phyloP scores from a whole-genome alignment of 2,329 filamentous ascomycete genomes.

The Xylariomycetidae sp. region DNA sequence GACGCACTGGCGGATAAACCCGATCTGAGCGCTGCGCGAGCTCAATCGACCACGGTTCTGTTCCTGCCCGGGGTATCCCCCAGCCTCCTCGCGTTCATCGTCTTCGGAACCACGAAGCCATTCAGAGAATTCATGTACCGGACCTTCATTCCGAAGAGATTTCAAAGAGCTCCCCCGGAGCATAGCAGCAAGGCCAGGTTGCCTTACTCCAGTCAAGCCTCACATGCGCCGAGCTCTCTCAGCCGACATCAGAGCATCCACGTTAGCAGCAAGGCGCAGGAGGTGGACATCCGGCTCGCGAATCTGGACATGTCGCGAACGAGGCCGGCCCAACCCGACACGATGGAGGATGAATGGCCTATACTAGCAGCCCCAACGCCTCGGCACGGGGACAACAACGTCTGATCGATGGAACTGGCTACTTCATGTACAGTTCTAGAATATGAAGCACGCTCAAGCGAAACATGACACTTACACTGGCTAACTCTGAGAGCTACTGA shows the following conservation, averaged over 20 bases:
- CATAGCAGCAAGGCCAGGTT: no score
- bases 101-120: constrained; percentile 36
- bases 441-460: no score
- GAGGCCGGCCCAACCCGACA: not conserved
- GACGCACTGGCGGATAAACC: constrained; percentile 23
- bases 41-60: constrained; percentile 26
- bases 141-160: constrained; percentile 14
- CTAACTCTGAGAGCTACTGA: no score
- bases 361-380: no score
- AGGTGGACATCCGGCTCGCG: not conserved
- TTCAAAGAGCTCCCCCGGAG: constrained; percentile 4
- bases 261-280: not conserved
- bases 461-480: no score
- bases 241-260: not conserved
- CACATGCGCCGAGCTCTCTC: not conserved
- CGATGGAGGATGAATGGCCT: constrained; percentile 1
- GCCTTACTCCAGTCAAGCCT: not conserved
- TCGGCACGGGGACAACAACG: no score
- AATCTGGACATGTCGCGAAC: not conserved
- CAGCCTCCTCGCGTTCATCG: constrained; percentile 29
- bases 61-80: constrained; percentile 34
- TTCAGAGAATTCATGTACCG: constrained; percentile 24
- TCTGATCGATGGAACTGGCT: no score
- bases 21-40: constrained; percentile 26
- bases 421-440: no score